These are phyloP conservation scores for Rubia tinctorum DNA, from an alignment of 305 asterid species.

Conservation along the genomic window DNA sequence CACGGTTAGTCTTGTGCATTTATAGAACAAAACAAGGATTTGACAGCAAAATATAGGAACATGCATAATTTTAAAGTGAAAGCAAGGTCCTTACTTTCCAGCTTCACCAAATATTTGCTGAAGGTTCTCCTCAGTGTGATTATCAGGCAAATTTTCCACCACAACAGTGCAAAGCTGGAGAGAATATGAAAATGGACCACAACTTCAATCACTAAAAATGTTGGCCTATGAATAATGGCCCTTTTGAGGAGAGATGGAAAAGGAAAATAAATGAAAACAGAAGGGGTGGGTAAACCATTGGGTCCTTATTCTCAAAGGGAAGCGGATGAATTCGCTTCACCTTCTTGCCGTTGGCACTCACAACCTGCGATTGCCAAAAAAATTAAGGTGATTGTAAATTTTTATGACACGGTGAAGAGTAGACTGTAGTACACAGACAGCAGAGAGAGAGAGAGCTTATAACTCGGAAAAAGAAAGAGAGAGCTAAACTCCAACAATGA, in stretches of 20 bases:
- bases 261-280: not conserved
- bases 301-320: constrained; percentile 68
- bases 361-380: constrained; percentile 51
- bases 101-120: constrained; percentile 73
- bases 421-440: constrained; percentile 7
- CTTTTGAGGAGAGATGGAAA: not conserved
- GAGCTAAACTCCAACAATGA: not conserved
- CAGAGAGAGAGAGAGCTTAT: not conserved
- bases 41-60: not conserved
- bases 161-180: constrained; percentile 84
- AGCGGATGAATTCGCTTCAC: constrained; percentile 87
- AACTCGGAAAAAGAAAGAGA: not conserved
- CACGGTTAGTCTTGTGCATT: constrained; percentile 15
- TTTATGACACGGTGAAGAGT: not conserved
- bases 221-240: constrained; percentile 4
- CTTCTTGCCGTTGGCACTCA: constrained; percentile 68
- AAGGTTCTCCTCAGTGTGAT: constrained; percentile 87
- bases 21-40: not conserved
- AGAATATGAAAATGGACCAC: constrained; percentile 16
- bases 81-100: constrained; percentile 61
- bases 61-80: not conserved
- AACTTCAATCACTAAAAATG: constrained; percentile 16
- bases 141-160: constrained; percentile 95
- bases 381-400: constrained; percentile 8
- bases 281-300: constrained; percentile 49